Conservation (phyloP, 164 flowering plant species). For the Piper betle region DNA sequence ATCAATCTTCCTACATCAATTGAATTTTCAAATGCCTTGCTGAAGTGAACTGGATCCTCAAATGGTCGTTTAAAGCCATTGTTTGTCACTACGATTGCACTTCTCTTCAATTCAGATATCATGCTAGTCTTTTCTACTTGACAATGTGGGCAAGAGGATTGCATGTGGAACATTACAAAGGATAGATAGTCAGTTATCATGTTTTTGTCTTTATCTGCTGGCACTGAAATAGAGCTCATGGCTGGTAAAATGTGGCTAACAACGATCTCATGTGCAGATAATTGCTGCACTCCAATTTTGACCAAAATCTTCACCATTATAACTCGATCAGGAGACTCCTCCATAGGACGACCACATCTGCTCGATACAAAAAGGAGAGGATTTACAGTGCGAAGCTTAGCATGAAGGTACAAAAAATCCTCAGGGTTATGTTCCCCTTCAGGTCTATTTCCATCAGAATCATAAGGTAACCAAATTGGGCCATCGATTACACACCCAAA, state of each 20-base stretch:
- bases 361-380: conserved; percentile 39
- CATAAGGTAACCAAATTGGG: conserved; percentile 75
- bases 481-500: conserved; percentile 56
- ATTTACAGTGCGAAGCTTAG: conserved; percentile 58
- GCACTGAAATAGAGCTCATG: conserved; percentile 23
- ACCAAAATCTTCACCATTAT: conserved; percentile 41
- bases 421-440: conserved; percentile 29
- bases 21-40: conserved; percentile 55
- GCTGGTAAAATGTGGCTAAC: conserved; percentile 62
- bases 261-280: conserved; percentile 76
- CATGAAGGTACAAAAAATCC: conserved; percentile 48
- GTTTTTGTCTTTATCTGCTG: conserved; percentile 12
- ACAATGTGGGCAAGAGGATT: conserved; percentile 53
- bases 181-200: conserved; percentile 66
- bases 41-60: conserved; percentile 67
- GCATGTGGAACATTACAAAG: conserved; percentile 71
- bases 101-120: conserved; percentile 40
- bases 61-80: conserved; percentile 45
- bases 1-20: conserved; percentile 39
- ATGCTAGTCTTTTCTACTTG: conserved; percentile 38
- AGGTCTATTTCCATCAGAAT: conserved; percentile 18
- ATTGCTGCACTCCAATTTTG: conserved; percentile 54
- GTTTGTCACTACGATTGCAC: conserved; percentile 61
- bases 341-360: conserved; percentile 12
- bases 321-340: conserved; percentile 13